These are phyloP conservation scores for Pulveroboletus sp. DNA, from an alignment of 768 basidiomycete genomes.

Conservation along the genomic window DNA sequence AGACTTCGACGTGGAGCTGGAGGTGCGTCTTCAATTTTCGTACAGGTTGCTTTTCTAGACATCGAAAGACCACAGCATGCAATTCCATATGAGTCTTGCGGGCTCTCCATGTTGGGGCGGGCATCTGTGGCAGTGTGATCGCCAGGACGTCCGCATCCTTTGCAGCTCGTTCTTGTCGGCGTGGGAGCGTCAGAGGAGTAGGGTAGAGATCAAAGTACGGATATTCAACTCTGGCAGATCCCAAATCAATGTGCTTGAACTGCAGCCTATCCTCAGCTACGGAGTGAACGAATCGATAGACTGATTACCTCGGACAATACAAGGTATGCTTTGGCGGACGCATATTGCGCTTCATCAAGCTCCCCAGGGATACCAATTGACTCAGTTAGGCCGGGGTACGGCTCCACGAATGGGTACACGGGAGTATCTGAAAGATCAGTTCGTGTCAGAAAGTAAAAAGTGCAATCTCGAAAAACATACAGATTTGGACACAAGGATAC, in stretches of 20 bases:
- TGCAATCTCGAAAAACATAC: slow-evolving; percentile 15
- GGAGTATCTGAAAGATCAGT: slow-evolving; percentile 6
- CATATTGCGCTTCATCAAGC: slow-evolving; percentile 3
- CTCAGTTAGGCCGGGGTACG: slow-evolving; percentile 3
- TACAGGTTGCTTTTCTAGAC: slow-evolving; percentile 7
- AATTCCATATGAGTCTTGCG: slow-evolving; percentile 26
- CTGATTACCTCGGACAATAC: slow-evolving; percentile 13
- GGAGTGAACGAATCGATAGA: not conserved
- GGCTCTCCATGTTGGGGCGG: not conserved
- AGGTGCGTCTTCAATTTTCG: slow-evolving; percentile 31
- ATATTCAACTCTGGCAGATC: slow-evolving; percentile 17
- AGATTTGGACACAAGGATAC: slow-evolving; percentile 24
- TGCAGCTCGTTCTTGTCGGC: not conserved
- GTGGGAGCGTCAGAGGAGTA: not conserved
- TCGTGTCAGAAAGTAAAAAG: not conserved
- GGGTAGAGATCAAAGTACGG: slow-evolving; percentile 27
- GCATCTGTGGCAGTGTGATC: not conserved
- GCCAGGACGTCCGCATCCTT: not conserved
- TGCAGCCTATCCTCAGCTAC: slow-evolving; percentile 5
- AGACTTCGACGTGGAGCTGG: slow-evolving; percentile 35
- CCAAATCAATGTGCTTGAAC: not conserved
- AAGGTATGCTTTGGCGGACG: not conserved
- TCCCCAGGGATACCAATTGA: slow-evolving; percentile 3
- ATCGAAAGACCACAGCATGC: slow-evolving; percentile 8
- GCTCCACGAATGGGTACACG: slow-evolving; percentile 17